Conservation (phyloP, 176 grass and related monocot species). For the Ananas comosus region DNA sequence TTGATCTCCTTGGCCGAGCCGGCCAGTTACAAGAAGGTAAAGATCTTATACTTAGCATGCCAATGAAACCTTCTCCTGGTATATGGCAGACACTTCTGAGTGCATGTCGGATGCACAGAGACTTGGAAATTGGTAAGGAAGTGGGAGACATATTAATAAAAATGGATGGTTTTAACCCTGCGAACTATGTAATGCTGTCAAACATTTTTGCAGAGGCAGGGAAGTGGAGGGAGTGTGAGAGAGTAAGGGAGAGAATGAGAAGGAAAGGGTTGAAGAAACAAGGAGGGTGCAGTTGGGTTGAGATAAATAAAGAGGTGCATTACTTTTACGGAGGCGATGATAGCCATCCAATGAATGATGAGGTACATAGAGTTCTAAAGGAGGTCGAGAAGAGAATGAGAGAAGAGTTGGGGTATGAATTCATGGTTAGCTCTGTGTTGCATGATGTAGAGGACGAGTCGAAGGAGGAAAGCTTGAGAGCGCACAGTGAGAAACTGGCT, state of each 20-base stretch:
- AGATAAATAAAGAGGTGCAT: slow-evolving; percentile 34
- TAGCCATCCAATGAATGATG: slow-evolving; percentile 17
- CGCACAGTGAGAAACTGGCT: slow-evolving; percentile 40
- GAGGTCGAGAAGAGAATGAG: slow-evolving; percentile 35
- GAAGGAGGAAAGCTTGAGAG: slow-evolving; percentile 29
- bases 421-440: slow-evolving; percentile 2
- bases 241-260: slow-evolving; percentile 23
- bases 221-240: slow-evolving; percentile 29
- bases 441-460: slow-evolving; percentile 50
- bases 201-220: slow-evolving; percentile 35
- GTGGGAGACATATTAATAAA: slow-evolving; percentile 20
- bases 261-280: slow-evolving; percentile 30
- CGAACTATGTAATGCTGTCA: slow-evolving; percentile 37
- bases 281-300: slow-evolving; percentile 50
- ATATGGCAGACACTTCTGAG: slow-evolving; percentile 38
- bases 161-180: slow-evolving; percentile 28
- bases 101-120: slow-evolving; percentile 38
- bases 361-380: slow-evolving; percentile 15
- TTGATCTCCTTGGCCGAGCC: slow-evolving; percentile 32
- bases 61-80: slow-evolving; percentile 22
- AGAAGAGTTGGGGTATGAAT: slow-evolving; percentile 33
- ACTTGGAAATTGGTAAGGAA: slow-evolving; percentile 21
- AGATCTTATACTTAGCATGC: slow-evolving; percentile 34
- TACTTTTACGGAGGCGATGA: slow-evolving; percentile 36
- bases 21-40: slow-evolving; percentile 33